Base-by-base conservation (phyloP, 768 basidiomycete genomes). In the Leucogyrophana mollusca region DNA sequence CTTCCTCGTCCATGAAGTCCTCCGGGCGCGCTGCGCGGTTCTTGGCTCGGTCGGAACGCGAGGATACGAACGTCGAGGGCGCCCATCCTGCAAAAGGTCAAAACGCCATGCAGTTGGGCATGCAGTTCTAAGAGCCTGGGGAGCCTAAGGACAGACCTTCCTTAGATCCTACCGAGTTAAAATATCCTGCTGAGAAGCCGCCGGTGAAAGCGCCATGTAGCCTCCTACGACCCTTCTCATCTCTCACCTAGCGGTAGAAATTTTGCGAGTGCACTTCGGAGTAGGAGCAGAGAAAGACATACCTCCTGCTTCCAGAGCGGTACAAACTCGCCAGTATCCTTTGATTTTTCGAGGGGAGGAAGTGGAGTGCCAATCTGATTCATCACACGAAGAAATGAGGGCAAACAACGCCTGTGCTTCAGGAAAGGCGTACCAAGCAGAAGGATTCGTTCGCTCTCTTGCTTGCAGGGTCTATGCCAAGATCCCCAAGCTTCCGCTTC, bases 1-100 rank as follows among this genome's bases (percentile, higher is more conserved):
- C 96, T 67, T 99, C 96, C 34, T 97, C 96, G 68, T 99, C 96
- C 96, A 99, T 98, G 61, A 91, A 98, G 61, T 96, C 93, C 66
- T 95, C 91, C 0, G 92, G 86, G 24, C 77, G 76, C n/a, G 75
- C 67, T 2, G 66, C 68, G 55, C 79, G 74, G 55, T 78, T 66
- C 62, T 85, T 85, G 37, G 80, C 80, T 39, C 94, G 80, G 35
- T 90, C 87, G 22, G 62, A 66, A 24, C 94, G 79, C 6, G 94
- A 96, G 0, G 95, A 97, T 11, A 90, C 83, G 65, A 98, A 99
- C 2, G 90, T 90, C 25, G 87, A 79, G 0, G 96, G 96, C 7
- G 91, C 65, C 94, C 94, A 99, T 83, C 95, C 94, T 96, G 55
- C n/a, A 22, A 18, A 13, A 30, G n/a, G n/a, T n/a, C 0, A 54